phyloP scores from a whole-genome alignment of 345 rosid species.

The Salix brachista region DNA sequence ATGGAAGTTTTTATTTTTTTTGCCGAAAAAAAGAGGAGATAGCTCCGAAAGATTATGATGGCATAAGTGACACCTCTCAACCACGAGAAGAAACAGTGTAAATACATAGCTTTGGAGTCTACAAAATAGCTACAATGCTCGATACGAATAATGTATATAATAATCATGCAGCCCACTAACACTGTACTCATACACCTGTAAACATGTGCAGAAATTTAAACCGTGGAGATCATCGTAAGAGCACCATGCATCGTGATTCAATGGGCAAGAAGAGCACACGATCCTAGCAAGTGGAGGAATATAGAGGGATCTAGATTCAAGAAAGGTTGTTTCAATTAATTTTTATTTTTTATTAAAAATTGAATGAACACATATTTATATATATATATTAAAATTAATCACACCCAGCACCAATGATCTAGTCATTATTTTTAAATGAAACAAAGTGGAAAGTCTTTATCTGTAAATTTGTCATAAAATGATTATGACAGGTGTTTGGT shows the following conservation, averaged over 20 bases:
- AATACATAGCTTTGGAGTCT: not conserved
- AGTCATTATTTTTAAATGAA: no score
- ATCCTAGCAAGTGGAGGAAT: conserved; percentile 10
- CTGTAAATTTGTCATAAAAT: conserved; percentile 32
- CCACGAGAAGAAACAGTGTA: no score
- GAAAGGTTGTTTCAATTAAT: no score
- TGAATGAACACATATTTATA: no score
- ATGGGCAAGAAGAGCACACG: not conserved
- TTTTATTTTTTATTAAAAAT: no score
- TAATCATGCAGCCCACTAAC: not conserved
- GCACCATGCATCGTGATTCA: not conserved
- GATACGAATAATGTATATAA: not conserved
- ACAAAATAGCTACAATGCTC: not conserved
- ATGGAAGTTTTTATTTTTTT: not conserved
- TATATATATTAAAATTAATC: no score
- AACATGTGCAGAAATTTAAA: not conserved
- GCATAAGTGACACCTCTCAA: not conserved
- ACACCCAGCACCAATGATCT: no score
- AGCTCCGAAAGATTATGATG: not conserved
- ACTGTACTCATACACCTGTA: not conserved
- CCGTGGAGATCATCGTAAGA: not conserved
- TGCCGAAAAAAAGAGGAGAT: not conserved
- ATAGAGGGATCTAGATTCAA: not conserved
- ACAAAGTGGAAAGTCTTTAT: conserved; percentile 23
- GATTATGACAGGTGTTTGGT: conserved; percentile 36